These are phyloP conservation scores for Erodium trifolium DNA, from an alignment of 441 rosid genomes.

Conservation along the genomic window DNA sequence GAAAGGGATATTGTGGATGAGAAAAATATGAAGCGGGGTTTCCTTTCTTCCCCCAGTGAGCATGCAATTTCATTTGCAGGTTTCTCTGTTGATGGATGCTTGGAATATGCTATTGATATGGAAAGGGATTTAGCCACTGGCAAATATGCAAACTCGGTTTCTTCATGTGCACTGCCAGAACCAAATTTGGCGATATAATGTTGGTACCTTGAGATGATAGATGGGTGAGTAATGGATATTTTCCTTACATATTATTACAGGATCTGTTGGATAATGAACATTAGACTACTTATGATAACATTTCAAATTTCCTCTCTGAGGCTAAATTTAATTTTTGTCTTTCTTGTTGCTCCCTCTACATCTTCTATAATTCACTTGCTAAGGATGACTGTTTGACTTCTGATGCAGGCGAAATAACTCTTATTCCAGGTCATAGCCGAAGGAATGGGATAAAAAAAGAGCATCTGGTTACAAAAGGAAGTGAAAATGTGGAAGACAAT, in stretches of 20 bases:
- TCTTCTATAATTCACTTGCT: neutral
- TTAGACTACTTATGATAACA: neutral
- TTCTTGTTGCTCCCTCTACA: neutral
- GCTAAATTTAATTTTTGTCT: neutral
- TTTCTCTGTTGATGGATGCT: slow-evolving; percentile 15
- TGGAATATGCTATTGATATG: slow-evolving; percentile 12
- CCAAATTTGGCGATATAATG: neutral
- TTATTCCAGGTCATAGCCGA: neutral
- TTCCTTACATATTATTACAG: neutral
- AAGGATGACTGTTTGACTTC: neutral
- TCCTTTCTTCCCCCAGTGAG: slow-evolving; percentile 2
- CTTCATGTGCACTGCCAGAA: neutral
- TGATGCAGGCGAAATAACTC: neutral
- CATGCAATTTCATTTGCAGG: slow-evolving; percentile 14
- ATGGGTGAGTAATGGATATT: neutral
- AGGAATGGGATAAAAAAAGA: neutral
- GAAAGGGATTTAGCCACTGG: slow-evolving; percentile 10
- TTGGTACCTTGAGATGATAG: neutral
- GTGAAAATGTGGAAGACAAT: neutral
- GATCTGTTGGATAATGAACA: neutral
- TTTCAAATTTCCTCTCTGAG: neutral
- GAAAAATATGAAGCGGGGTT: slow-evolving; percentile 11
- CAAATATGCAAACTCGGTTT: slow-evolving; percentile 3
- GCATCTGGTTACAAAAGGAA: neutral
- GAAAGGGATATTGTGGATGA: neutral